Percentiles rank a stretch among this genome's conserved stretches.
Conservation (phyloP, 108 stramenopile genomes). For the Fistulifera solaris region DNA sequence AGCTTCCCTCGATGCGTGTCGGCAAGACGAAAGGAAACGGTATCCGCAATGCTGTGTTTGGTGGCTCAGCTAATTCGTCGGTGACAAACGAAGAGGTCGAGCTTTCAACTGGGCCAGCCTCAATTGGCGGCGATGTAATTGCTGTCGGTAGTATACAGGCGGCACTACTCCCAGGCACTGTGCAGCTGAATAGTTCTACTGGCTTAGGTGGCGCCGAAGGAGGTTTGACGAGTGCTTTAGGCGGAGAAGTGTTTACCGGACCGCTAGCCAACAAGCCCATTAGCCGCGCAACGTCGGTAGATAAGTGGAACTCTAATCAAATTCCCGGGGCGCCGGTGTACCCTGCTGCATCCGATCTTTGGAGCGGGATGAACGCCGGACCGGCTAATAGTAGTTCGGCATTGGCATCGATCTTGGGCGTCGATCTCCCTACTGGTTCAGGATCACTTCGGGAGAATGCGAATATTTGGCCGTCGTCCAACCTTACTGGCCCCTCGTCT, state of each 20-base stretch:
- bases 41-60: too few species aligned
- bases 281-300: conserved; percentile 25
- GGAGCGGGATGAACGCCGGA: neutral
- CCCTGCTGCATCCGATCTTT: neutral
- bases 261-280: conserved; percentile 16
- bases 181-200: conserved; percentile 19
- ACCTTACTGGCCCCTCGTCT: conserved; percentile 16
- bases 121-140: conserved; percentile 34
- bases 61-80: too few species aligned
- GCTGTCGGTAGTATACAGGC: conserved; percentile 1
- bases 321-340: conserved; percentile 14
- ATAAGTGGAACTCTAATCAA: conserved; percentile 33
- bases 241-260: conserved; percentile 49
- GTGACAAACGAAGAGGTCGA: too few species aligned
- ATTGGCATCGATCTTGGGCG: conserved; percentile 77
- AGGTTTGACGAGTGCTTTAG: conserved; percentile 21
- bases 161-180: neutral
- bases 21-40: too few species aligned
- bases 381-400: conserved; percentile 41
- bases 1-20: too few species aligned
- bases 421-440: conserved; percentile 69
- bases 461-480: conserved; percentile 20
- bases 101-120: too few species aligned
- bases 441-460: conserved; percentile 60
- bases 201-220: neutral